Conservation (phyloP, 352 stramenopile genomes). For the Saprolegnia diclina region DNA sequence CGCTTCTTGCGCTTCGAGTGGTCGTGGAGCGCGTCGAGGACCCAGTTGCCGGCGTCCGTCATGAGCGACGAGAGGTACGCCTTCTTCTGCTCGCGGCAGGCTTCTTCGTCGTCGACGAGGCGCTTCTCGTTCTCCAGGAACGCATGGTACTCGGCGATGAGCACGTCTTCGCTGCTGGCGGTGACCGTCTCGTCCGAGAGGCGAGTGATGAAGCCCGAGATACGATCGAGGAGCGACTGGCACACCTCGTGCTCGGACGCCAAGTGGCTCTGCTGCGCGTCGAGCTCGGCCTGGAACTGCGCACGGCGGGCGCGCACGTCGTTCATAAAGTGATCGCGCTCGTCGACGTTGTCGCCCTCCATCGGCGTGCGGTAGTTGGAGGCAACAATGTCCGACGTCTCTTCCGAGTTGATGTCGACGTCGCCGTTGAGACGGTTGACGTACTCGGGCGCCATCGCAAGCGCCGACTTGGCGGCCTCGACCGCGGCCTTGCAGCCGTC, state of each 20-base stretch:
- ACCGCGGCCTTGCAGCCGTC: constrained; percentile 75
- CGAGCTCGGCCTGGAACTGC: constrained; percentile 81
- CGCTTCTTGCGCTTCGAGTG: constrained; percentile 86
- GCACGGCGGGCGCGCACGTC: constrained; percentile 65
- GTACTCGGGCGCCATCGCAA: constrained; percentile 80
- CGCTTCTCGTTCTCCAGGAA: constrained; percentile 72
- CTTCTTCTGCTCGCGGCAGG: constrained; percentile 87
- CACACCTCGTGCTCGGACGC: constrained; percentile 74
- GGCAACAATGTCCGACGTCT: constrained; percentile 68
- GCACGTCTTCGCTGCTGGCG: constrained; percentile 54
- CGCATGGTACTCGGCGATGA: constrained; percentile 70
- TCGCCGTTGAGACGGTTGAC: constrained; percentile 74
- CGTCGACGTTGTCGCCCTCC: constrained; percentile 71
- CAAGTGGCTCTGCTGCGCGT: constrained; percentile 67
- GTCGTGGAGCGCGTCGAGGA: constrained; percentile 71
- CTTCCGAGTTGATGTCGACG: constrained; percentile 74
- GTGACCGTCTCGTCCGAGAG: constrained; percentile 74
- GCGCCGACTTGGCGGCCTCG: constrained; percentile 58
- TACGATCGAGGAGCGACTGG: constrained; percentile 68
- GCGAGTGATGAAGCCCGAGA: constrained; percentile 78
- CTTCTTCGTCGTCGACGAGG: constrained; percentile 67
- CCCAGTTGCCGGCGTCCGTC: constrained; percentile 84
- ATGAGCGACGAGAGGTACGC: constrained; percentile 75
- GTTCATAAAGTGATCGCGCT: constrained; percentile 87
- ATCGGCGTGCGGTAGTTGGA: constrained; percentile 80